Base-by-base conservation (phyloP, 2,329 filamentous ascomycete species). In the Aaosphaeria pasadenensis region DNA sequence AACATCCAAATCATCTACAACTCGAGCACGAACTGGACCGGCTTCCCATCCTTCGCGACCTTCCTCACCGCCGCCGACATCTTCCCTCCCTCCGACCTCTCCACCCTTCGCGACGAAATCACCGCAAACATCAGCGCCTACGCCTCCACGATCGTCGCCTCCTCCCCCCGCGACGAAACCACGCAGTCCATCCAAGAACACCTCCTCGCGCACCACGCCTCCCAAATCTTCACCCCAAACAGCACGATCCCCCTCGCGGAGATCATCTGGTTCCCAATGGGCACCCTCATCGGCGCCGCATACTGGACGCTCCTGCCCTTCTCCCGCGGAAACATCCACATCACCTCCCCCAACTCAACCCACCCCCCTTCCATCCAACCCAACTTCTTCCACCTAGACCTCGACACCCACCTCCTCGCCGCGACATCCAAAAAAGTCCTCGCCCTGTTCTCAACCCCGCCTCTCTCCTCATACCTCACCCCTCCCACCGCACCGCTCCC, bases 221-320 rank as follows among this genome's bases (percentile, higher is more conserved):
- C 76, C 43, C 63, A 81, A 7, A 69, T 81, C 11, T 80, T 80
- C 59, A 30, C 43, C 7, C 6, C 43, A 5, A 60, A 66, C 13
- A 62, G 70, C 47, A 53, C 53, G 9, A 67, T 77, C 1, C 75
- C 78, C 0, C 61, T 79, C 3, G 73, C 69, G 1, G 79, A 82
- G 56, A 64, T 77, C 1, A 58, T 81, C 41, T 72, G 74, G 55
- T 60, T 65, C 0, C 66, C 70, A 1, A 49, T 53, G 2, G 54
- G 55, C 3, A 63, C 56, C 2, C 57, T 60, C 2, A 55, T 67
- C 3, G 58, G 74, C 11, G 60, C 63, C n/a, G 70, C 74, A 31
- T 62, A 64, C 38, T 73, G 71, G 71, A 69, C 63, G 39, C 57
- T 71, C 7, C 53, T 71, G 4, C 68, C 68, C 1, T 64, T 71